Percentiles rank a stretch among this genome's conserved stretches.
phyloP scores from a whole-genome alignment of 164 flowering plant species.

The Protea cynaroides region DNA sequence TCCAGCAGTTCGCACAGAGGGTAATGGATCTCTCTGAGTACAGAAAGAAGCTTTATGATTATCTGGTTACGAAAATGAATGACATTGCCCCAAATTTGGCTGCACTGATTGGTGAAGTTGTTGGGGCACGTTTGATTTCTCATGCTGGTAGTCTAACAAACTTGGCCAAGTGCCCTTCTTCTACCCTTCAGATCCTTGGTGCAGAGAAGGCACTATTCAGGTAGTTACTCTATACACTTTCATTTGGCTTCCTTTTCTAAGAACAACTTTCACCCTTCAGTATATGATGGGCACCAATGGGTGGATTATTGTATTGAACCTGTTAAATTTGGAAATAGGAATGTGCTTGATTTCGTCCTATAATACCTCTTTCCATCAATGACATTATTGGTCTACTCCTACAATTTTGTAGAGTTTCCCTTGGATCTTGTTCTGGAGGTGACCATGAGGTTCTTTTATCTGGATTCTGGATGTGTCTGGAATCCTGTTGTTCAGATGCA shows the following conservation, averaged over 20 bases:
- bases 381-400: neutral
- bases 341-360: neutral
- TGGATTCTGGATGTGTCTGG: neutral
- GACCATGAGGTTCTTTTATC: neutral
- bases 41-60: slow-evolving; percentile 61
- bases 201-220: slow-evolving; percentile 99
- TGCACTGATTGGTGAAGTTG: slow-evolving; percentile 73
- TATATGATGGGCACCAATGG: neutral
- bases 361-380: neutral
- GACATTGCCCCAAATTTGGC: slow-evolving; percentile 82
- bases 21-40: slow-evolving; percentile 74
- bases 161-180: slow-evolving; percentile 96
- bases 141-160: slow-evolving; percentile 99
- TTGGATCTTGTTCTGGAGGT: neutral
- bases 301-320: neutral
- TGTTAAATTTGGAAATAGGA: neutral
- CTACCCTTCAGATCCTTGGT: slow-evolving; percentile 99
- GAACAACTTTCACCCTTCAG: neutral
- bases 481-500: too few relatives aligned
- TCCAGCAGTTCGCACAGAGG: slow-evolving; percentile 77
- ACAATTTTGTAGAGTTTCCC: neutral
- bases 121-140: slow-evolving; percentile 94
- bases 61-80: slow-evolving; percentile 69
- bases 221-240: slow-evolving; percentile 22
- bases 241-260: neutral